Conservation (phyloP, 352 stramenopile genomes). For the Phytopythium delawarense region DNA sequence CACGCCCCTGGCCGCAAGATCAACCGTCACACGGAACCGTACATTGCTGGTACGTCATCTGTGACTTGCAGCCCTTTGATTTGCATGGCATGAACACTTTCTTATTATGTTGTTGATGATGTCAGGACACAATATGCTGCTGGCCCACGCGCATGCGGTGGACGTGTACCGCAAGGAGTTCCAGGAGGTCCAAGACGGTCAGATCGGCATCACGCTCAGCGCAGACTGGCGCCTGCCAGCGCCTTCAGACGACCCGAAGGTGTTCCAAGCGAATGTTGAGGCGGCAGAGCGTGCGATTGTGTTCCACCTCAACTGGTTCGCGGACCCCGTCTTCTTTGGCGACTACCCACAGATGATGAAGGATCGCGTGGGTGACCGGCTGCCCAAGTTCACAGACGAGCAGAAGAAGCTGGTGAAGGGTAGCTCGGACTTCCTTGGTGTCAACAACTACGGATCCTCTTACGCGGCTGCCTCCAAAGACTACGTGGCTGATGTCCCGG, state of each 20-base stretch:
- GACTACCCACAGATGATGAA: conserved; percentile 92
- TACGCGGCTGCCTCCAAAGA: conserved; percentile 32
- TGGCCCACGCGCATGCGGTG: conserved; percentile 82
- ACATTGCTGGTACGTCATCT: conserved; percentile 34
- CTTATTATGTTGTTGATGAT: not conserved
- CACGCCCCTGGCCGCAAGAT: conserved; percentile 72
- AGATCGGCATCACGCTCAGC: conserved; percentile 89
- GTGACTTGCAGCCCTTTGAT: not conserved
- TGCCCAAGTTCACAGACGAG: conserved; percentile 87
- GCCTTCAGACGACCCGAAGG: conserved; percentile 30
- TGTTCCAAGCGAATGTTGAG: conserved; percentile 47
- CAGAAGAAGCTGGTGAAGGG: conserved; percentile 74
- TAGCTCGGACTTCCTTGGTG: conserved; percentile 90
- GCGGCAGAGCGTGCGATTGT: conserved; percentile 75
- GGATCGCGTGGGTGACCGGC: conserved; percentile 59
- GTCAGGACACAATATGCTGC: conserved; percentile 77
- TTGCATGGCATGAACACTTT: not conserved
- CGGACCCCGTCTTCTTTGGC: conserved; percentile 88
- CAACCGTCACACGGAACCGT: conserved; percentile 63
- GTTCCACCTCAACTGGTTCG: conserved; percentile 88
- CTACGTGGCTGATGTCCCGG: conserved; percentile 17
- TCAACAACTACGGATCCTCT: conserved; percentile 91
- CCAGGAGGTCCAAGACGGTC: conserved; percentile 42
- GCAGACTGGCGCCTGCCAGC: conserved; percentile 85
- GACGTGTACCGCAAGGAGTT: conserved; percentile 85